Evolutionary conservation across 129 eudicot genomes (phyloP), one percentile per base, ranked within the genome.

Genomic region (Logfia minima): DNA sequence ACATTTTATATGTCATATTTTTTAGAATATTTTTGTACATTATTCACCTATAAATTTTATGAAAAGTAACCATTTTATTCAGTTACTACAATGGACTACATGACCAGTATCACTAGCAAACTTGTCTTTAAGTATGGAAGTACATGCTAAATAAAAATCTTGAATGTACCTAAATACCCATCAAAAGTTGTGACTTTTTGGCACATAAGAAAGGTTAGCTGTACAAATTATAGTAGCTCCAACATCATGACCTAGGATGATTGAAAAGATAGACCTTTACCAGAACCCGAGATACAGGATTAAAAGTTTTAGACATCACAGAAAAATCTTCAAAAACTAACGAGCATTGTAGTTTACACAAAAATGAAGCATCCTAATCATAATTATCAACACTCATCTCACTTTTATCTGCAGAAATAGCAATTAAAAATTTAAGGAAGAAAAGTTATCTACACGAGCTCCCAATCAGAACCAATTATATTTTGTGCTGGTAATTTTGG

Each of bases 391-490:
- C 58, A 64, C 79, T 77, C 56, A 73, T 72, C 85, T 77, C 82
- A 83, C 51, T 43, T 77, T 71, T 58, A 72, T 48, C 59, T 77
- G 82, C 82, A 82, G 70, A 70, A 66, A 53, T 18, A 66, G 68
- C 45, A 39, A 13, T 31, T 7, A 37, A 21, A 53, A 13, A 17
- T 70, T 23, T 31, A 22, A 62, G 66, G 6, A 2, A 3, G 22
- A 67, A 75, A 61, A 71, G 35, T 62, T 71, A 65, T 77, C 84
- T 78, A 88, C 63, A 88, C 59, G 41, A 88, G 78, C 88, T 90
- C 93, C 92, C 93, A 90, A 32, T 84, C 93, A 55, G 82, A 75
- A 3, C 84, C 89, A 3, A 72, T 35, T 45, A 28, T 39, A 56
- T 84, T 85, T 64, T 52, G 58, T 8, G 66, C 39, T 58, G 61